Evolutionary conservation across 176 grass and related monocot species (phyloP).

Genomic region (Carex littledalei): DNA sequence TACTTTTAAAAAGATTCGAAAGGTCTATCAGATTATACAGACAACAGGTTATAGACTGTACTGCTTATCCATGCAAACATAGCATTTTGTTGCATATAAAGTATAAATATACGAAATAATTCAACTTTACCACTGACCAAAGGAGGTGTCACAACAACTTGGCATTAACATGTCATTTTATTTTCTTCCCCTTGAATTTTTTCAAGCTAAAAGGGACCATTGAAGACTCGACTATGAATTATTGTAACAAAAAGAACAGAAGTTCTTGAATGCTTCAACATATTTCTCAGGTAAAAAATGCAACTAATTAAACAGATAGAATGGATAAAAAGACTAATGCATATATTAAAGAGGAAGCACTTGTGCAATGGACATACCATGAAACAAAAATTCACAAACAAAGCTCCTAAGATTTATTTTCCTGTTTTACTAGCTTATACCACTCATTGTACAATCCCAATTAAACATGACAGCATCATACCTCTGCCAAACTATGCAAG

Average conservation of each 20-base stretch:
- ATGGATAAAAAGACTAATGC: not conserved
- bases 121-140: not conserved
- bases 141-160: not conserved
- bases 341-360: not conserved
- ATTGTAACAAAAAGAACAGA: not conserved
- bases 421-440: not conserved
- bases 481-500: not conserved
- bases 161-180: not conserved
- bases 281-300: not conserved
- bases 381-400: not conserved
- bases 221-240: not conserved
- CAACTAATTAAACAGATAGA: not conserved
- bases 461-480: not conserved
- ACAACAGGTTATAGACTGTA: not conserved
- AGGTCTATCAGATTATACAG: not conserved
- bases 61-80: not conserved
- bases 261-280: not conserved
- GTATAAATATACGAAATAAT: not conserved
- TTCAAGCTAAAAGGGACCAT: not conserved
- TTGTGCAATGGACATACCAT: not conserved
- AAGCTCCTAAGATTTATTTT: not conserved
- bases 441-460: not conserved
- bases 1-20: slow-evolving; percentile 5
- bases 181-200: not conserved
- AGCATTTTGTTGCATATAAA: not conserved